Percentiles rank a stretch among this genome's conserved stretches.
Conservation (phyloP, 1,139 yeast genomes). For the Protomyces pachydermus region DNA sequence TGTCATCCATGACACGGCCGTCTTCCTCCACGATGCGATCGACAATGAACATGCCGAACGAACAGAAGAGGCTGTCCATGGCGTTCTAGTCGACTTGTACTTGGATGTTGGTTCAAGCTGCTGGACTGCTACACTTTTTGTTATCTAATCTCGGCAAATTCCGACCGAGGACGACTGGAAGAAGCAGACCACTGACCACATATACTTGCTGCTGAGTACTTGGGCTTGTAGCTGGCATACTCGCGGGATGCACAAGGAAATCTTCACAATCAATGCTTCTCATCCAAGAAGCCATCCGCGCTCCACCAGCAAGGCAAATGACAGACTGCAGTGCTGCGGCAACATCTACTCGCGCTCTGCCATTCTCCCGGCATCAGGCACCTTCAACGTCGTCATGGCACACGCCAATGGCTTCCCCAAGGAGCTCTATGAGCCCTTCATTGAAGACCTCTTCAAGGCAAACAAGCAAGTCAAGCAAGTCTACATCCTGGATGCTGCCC, state of each 20-base stretch:
- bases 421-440: constrained; percentile 32
- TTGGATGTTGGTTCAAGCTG: no score
- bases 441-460: constrained; percentile 3
- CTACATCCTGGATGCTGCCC: constrained; percentile 30
- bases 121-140: no score
- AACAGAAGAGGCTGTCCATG: constrained; percentile 43
- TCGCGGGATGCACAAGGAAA: background rate
- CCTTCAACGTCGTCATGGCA: constrained; percentile 28
- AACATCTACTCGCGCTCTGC: constrained; percentile 2
- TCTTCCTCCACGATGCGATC: constrained; percentile 70
- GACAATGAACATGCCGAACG: constrained; percentile 87
- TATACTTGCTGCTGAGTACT: no score
- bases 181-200: no score
- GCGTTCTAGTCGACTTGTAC: background rate
- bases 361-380: background rate
- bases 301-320: background rate
- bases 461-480: constrained; percentile 22
- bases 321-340: constrained; percentile 13
- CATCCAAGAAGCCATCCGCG: constrained; percentile 9
- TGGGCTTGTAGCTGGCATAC: no score
- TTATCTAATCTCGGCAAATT: no score
- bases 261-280: constrained; percentile 8
- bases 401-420: constrained; percentile 33
- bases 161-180: no score
- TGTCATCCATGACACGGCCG: constrained; percentile 47